phyloP scores from a whole-genome alignment of 495 filamentous ascomycete species.

The Penicillium taxi region DNA sequence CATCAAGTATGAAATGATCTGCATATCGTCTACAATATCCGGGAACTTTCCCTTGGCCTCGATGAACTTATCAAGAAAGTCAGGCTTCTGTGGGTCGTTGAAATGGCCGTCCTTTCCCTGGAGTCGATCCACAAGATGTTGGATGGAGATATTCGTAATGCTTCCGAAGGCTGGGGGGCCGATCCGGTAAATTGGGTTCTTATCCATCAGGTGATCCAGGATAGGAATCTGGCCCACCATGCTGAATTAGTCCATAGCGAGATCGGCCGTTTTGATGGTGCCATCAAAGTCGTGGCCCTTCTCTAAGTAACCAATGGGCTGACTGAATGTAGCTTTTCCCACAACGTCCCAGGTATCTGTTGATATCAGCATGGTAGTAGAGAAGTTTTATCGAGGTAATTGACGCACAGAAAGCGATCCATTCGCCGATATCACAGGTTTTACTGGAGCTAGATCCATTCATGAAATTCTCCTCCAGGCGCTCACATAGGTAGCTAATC shows the following conservation, averaged over 20 bases:
- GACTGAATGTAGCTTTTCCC: slow-evolving; percentile 27
- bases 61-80: slow-evolving; percentile 32
- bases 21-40: slow-evolving; percentile 20
- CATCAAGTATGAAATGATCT: slow-evolving; percentile 29
- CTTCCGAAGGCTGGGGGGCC: slow-evolving; percentile 16
- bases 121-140: slow-evolving; percentile 15
- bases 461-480: slow-evolving; percentile 28
- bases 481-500: slow-evolving; percentile 22
- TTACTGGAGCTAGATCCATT: slow-evolving; percentile 9
- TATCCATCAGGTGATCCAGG: slow-evolving; percentile 52
- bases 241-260: slow-evolving; percentile 18
- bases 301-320: slow-evolving; percentile 30
- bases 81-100: slow-evolving; percentile 13
- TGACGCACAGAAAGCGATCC: slow-evolving; percentile 23
- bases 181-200: slow-evolving; percentile 41
- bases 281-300: slow-evolving; percentile 26
- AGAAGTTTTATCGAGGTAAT: slow-evolving; percentile 1
- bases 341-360: slow-evolving; percentile 32
- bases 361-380: neutral
- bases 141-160: slow-evolving; percentile 18
- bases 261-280: slow-evolving; percentile 9
- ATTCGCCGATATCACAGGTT: slow-evolving; percentile 23
- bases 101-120: slow-evolving; percentile 12
- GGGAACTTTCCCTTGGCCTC: slow-evolving; percentile 24
- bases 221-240: slow-evolving; percentile 51